These are phyloP conservation scores for Kwoniella pini DNA, from an alignment of 768 basidiomycete species.

Conservation along the genomic window DNA sequence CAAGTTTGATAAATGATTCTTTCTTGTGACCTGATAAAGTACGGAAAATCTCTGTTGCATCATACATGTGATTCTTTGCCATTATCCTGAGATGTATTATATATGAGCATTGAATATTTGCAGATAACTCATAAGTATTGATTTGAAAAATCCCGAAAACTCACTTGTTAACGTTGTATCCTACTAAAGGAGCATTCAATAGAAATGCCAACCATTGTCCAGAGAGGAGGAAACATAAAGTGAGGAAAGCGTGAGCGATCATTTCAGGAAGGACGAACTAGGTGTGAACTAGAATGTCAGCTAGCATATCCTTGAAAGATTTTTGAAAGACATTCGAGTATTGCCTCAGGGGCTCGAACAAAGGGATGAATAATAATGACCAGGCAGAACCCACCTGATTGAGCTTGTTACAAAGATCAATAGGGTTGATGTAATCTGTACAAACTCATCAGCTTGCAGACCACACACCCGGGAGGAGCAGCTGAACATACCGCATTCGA, in stretches of 20 bases:
- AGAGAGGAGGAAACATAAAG: conserved; percentile 83
- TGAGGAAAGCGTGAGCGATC: conserved; percentile 87
- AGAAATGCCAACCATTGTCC: conserved; percentile 95
- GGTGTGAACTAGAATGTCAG: too few species aligned
- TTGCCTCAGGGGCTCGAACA: too few species aligned
- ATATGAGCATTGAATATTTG: too few species aligned
- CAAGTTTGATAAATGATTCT: conserved; percentile 91
- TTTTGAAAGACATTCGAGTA: neutral
- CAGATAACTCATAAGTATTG: too few species aligned
- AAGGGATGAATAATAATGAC: neutral
- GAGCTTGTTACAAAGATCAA: conserved; percentile 99
- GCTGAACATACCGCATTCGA: conserved; percentile 71
- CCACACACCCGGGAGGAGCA: neutral
- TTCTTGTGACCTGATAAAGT: conserved; percentile 92
- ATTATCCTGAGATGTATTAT: too few species aligned
- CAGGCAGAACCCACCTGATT: conserved; percentile 69
- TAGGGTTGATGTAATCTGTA: conserved; percentile 92
- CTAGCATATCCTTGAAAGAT: neutral
- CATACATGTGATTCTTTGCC: conserved; percentile 95
- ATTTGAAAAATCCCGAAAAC: too few species aligned
- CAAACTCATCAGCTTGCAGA: neutral
- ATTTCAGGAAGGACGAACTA: conserved; percentile 98
- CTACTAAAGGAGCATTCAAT: conserved; percentile 81
- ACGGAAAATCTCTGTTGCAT: conserved; percentile 98
- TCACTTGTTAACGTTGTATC: conserved; percentile 92